Conservation (phyloP, 1,139 yeast genomes). For the Ogataea hybrid region DNA sequence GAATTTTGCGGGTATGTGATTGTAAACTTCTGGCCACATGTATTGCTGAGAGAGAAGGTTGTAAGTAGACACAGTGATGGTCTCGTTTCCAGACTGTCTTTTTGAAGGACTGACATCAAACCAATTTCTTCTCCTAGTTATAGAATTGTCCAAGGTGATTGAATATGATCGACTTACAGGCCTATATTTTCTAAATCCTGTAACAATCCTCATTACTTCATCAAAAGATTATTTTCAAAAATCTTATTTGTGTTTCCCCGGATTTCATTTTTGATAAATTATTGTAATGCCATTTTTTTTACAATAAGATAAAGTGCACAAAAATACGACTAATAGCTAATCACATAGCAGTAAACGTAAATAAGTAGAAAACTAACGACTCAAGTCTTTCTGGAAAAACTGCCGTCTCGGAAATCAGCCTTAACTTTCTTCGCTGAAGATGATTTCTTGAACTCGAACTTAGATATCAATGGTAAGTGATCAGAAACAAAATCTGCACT, state of each 20-base stretch:
- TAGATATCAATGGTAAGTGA: conserved; percentile 80
- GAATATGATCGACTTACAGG: neutral
- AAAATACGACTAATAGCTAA: too few species aligned
- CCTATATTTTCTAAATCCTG: too few species aligned
- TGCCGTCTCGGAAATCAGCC: conserved; percentile 45
- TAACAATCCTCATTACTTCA: too few species aligned
- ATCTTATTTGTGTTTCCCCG: neutral
- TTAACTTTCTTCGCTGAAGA: too few species aligned
- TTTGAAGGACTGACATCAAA: conserved; percentile 5
- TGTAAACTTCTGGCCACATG: conserved; percentile 57
- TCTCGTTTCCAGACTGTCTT: neutral
- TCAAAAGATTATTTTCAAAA: too few species aligned
- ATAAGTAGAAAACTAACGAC: conserved; percentile 1
- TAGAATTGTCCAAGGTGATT: conserved; percentile 9
- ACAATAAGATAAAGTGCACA: too few species aligned
- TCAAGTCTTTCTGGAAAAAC: conserved; percentile 48
- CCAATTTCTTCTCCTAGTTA: conserved; percentile 21
- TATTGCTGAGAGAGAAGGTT: conserved; percentile 56
- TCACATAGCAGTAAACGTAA: neutral
- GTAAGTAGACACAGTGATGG: conserved; percentile 44
- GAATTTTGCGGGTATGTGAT: too few species aligned
- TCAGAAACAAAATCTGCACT: conserved; percentile 94
- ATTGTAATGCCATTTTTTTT: too few species aligned
- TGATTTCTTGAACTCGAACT: conserved; percentile 66
- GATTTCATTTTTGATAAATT: neutral